Evolutionary conservation across 2,329 filamentous ascomycete species (phyloP).

Genomic region (Cladosporium colombiae): DNA sequence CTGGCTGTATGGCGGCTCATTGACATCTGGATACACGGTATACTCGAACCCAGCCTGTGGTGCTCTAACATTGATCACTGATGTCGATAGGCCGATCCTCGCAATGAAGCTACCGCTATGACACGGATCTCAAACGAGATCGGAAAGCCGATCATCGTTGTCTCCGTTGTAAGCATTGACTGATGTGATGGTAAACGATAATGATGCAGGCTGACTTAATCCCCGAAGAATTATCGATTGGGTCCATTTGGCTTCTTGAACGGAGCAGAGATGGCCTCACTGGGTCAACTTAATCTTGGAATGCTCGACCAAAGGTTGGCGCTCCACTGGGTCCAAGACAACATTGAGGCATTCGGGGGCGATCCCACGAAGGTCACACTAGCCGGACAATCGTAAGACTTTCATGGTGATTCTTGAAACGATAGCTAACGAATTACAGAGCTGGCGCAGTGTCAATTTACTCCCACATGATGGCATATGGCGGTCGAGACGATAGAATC

Average conservation of each 20-base stretch:
- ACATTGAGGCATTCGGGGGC: slow-evolving; percentile 40
- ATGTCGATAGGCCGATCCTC: background rate
- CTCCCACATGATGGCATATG: slow-evolving; percentile 40
- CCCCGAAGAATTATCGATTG: slow-evolving; percentile 37
- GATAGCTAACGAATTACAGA: slow-evolving; percentile 20
- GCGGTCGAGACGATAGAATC: slow-evolving; percentile 53
- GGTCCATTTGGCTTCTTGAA: slow-evolving; percentile 35
- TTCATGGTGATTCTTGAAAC: too few species aligned
- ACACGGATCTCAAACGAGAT: slow-evolving; percentile 19
- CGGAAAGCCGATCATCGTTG: slow-evolving; percentile 25
- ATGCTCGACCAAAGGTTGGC: slow-evolving; percentile 41
- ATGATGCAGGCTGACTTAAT: slow-evolving; percentile 21
- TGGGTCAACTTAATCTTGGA: slow-evolving; percentile 44
- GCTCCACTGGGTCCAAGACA: slow-evolving; percentile 47
- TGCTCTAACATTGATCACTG: too few species aligned
- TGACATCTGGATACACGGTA: slow-evolving; percentile 1
- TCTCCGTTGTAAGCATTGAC: slow-evolving; percentile 25
- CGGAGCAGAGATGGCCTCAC: slow-evolving; percentile 34
- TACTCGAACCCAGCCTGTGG: too few species aligned
- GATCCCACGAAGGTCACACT: slow-evolving; percentile 23
- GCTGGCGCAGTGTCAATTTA: slow-evolving; percentile 41
- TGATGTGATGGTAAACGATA: slow-evolving; percentile 10
- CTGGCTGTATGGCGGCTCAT: background rate
- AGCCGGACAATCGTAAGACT: slow-evolving; percentile 33
- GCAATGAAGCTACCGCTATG: background rate